These are phyloP conservation scores for Neonectria magnoliae DNA, from an alignment of 2,329 filamentous ascomycete species.

Conservation along the genomic window DNA sequence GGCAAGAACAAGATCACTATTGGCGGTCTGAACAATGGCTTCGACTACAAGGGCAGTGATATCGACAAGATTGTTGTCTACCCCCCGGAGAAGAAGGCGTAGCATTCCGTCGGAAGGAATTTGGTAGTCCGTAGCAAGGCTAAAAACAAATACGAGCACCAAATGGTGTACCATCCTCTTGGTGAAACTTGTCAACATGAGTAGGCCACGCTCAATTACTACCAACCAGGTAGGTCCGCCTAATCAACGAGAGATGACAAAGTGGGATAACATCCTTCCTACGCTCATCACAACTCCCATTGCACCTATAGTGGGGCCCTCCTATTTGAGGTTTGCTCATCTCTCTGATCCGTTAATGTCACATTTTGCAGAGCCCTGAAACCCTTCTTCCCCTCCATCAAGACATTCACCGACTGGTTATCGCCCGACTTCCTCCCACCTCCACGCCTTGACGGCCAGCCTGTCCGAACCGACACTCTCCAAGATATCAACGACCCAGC, in stretches of 20 bases:
- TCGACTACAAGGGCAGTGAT: constrained; percentile 67
- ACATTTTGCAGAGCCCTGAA: constrained; percentile 21
- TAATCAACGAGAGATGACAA: background rate
- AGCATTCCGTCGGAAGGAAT: background rate
- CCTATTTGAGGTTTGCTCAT: constrained; percentile 12
- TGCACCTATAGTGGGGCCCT: background rate
- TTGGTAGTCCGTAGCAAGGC: too few species aligned
- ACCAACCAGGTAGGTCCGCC: too few species aligned
- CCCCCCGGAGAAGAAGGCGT: constrained; percentile 56
- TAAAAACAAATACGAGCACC: too few species aligned
- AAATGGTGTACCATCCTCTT: too few species aligned
- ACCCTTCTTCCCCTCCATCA: constrained; percentile 16
- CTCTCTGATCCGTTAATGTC: constrained; percentile 5
- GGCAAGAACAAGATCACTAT: constrained; percentile 66
- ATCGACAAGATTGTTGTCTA: constrained; percentile 69
- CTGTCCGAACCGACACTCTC: constrained; percentile 20
- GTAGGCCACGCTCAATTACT: too few species aligned
- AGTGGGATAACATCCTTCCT: background rate
- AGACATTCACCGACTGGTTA: background rate
- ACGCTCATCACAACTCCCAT: background rate
- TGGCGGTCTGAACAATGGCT: constrained; percentile 65
- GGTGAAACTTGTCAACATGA: too few species aligned
- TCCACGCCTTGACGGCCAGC: constrained; percentile 18
- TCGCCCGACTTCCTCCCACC: constrained; percentile 3
- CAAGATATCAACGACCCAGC: constrained; percentile 58